These are phyloP conservation scores for Colletotrichum tanaceti DNA, from an alignment of 2,329 filamentous ascomycete species.

Conservation along the genomic window DNA sequence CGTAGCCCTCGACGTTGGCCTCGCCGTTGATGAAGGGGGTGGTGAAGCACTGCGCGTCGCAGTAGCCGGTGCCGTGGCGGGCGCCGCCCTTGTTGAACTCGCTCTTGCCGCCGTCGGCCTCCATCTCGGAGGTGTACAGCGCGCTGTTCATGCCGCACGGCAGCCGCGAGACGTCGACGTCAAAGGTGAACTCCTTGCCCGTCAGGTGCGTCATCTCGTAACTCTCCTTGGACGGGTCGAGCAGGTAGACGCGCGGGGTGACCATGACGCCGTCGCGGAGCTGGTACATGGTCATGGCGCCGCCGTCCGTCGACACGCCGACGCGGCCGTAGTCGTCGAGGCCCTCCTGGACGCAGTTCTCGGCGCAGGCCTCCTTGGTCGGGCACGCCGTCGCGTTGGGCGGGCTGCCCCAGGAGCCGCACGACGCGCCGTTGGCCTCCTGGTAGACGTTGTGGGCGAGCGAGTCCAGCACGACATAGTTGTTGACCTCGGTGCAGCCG, in stretches of 20 bases:
- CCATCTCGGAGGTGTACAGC: slow-evolving; percentile 68
- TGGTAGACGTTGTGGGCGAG: slow-evolving; percentile 60
- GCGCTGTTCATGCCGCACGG: slow-evolving; percentile 77
- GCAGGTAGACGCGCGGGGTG: slow-evolving; percentile 67
- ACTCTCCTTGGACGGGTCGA: slow-evolving; percentile 62
- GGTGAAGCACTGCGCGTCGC: slow-evolving; percentile 69
- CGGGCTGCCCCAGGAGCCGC: slow-evolving; percentile 49
- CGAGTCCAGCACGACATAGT: slow-evolving; percentile 63
- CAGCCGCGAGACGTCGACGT: slow-evolving; percentile 72
- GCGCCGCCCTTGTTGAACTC: slow-evolving; percentile 67
- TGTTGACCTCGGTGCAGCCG: slow-evolving; percentile 61
- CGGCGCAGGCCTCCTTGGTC: slow-evolving; percentile 60
- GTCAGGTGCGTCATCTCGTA: slow-evolving; percentile 72
- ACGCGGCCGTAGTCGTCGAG: slow-evolving; percentile 58
- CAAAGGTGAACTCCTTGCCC: slow-evolving; percentile 72
- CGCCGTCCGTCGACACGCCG: slow-evolving; percentile 50
- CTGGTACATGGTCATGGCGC: slow-evolving; percentile 47
- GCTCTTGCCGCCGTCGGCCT: slow-evolving; percentile 69
- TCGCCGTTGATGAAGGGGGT: slow-evolving; percentile 62
- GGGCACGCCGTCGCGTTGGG: slow-evolving; percentile 60
- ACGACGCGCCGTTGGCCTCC: slow-evolving; percentile 48
- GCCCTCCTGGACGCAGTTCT: slow-evolving; percentile 66
- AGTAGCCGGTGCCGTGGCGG: slow-evolving; percentile 72
- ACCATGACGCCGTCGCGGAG: slow-evolving; percentile 43
- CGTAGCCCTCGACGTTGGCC: slow-evolving; percentile 55